Base-by-base conservation (phyloP, 31 red algal genomes). In the Odonthalia washingtoniensis region DNA sequence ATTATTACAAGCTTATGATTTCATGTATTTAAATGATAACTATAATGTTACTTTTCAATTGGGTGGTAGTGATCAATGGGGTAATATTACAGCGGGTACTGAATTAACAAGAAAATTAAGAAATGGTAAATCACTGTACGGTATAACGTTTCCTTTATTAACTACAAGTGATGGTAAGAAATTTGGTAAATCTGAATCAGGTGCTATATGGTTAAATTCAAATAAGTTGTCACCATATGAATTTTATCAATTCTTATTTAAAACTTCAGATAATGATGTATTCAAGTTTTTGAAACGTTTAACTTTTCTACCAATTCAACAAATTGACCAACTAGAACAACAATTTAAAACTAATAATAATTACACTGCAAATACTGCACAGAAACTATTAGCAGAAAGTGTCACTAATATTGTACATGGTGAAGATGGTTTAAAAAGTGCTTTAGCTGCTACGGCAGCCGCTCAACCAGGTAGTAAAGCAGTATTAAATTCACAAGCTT, bases 1-100 rank as follows among this genome's bases (percentile, higher is more conserved):
- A 82, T 78, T 99, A 36, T 82, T 99, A 67, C 97, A 99, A 81
- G 97, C 90, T 28, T 99, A 96, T 75, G 97, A 99, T 67, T 99
- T 99, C 74, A 52, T 87, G 69, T 80, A 98, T 86, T 64, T 98
- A 52, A 83, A 70, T 52, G 75, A 91, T n/a, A 66, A 52, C 0
- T 63, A 95, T 38, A 75, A 80, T 61, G 86, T 90, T 24, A 40
- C 70, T 9, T 30, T 98, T 35, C 97, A 98, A 84, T 60, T 90
- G 37, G 97, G 94, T 21, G 97, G 97, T 46, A 91, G 86, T 5
- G 97, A 96, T 75, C 97, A 99, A 72, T 99, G 94, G 94, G 97
- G 97, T 33, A 99, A 99, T 74, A 99, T 99, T 39, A 91, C 90
- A 1, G 91, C 97, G 1, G 97, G 97, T 17, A 96, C 75, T 18